These are phyloP conservation scores for Trichoderma asperelloides DNA, from an alignment of 495 filamentous ascomycete species.

Conservation along the genomic window DNA sequence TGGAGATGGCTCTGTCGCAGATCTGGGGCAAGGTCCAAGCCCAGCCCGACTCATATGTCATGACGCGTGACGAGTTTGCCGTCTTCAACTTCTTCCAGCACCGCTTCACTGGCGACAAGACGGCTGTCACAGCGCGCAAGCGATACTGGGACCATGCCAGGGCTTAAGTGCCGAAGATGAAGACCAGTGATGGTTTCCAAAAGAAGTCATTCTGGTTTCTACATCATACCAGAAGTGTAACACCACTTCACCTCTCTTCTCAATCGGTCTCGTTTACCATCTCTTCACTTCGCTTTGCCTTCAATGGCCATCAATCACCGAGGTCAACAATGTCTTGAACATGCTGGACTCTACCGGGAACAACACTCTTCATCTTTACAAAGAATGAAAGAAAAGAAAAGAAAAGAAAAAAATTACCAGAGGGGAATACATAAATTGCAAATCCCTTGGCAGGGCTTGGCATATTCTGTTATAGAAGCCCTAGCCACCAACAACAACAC, in stretches of 20 bases:
- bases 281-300: background rate
- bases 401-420: too few relatives aligned
- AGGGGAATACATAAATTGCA: too few relatives aligned
- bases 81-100: constrained; percentile 68
- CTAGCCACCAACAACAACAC: too few relatives aligned
- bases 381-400: too few relatives aligned
- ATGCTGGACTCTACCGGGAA: too few relatives aligned
- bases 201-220: background rate
- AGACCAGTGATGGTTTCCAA: too few relatives aligned
- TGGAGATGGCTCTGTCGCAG: constrained; percentile 47
- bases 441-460: too few relatives aligned
- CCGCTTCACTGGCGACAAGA: constrained; percentile 38
- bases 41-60: constrained; percentile 53
- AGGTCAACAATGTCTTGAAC: too few relatives aligned
- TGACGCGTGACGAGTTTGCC: constrained; percentile 62
- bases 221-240: background rate
- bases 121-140: constrained; percentile 34
- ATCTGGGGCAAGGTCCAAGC: constrained; percentile 55
- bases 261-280: background rate
- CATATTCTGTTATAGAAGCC: too few relatives aligned
- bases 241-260: background rate
- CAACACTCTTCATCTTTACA: too few relatives aligned
- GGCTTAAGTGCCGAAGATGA: background rate
- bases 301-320: too few relatives aligned
- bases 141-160: constrained; percentile 41